Conservation (phyloP, 768 basidiomycete genomes). For the Mycena metata region DNA sequence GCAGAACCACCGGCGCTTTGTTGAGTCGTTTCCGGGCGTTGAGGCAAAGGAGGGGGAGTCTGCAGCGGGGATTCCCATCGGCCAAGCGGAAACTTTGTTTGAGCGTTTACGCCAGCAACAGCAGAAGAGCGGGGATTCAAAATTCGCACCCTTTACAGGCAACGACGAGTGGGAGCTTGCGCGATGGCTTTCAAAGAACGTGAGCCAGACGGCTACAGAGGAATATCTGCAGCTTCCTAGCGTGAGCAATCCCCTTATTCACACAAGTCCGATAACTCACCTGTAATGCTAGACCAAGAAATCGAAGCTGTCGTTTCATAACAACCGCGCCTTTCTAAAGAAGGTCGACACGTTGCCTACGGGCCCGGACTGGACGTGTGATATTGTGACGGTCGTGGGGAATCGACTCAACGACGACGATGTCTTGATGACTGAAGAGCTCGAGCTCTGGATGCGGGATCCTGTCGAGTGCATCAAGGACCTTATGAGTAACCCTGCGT, state of each 20-base stretch:
- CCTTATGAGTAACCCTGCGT: slow-evolving; percentile 29
- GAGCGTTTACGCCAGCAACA: too few species aligned
- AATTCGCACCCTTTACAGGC: too few species aligned
- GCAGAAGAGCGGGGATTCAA: too few species aligned
- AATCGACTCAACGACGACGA: slow-evolving; percentile 8
- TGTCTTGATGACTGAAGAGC: slow-evolving; percentile 11
- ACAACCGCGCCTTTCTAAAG: slow-evolving; percentile 11
- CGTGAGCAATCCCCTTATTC: neutral
- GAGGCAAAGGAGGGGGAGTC: neutral
- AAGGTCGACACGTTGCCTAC: slow-evolving; percentile 35
- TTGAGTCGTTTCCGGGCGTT: neutral
- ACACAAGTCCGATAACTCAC: neutral
- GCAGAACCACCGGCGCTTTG: neutral
- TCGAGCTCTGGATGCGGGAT: slow-evolving; percentile 28
- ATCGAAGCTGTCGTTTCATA: neutral
- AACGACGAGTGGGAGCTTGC: slow-evolving; percentile 43
- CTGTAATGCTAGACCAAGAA: neutral
- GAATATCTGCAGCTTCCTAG: slow-evolving; percentile 44
- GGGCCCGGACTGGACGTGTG: slow-evolving; percentile 42
- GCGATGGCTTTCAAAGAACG: slow-evolving; percentile 44
- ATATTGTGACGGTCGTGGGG: slow-evolving; percentile 37
- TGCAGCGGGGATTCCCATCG: too few species aligned
- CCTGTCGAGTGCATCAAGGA: slow-evolving; percentile 42
- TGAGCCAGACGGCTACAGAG: slow-evolving; percentile 46
- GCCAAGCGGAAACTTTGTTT: too few species aligned